Evolutionary conservation across 75 land plant genomes (phyloP).

Genomic region (Azolla pinnata): DNA sequence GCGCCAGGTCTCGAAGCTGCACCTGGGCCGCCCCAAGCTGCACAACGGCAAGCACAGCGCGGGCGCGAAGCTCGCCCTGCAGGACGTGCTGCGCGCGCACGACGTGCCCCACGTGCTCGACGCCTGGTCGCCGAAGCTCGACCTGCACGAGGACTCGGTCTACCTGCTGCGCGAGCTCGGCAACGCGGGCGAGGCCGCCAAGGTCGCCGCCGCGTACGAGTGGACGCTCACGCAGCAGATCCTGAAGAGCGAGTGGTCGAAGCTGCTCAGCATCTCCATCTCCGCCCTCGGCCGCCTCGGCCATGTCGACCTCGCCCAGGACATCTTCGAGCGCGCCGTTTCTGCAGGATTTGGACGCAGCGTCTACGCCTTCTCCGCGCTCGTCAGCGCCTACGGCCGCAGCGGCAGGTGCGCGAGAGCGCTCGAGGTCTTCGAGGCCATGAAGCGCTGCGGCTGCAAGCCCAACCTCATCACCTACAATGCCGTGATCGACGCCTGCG

Average conservation of each 20-base stretch:
- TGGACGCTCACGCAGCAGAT: constrained; percentile 53
- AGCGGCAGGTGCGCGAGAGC: constrained; percentile 65
- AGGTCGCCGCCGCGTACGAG: constrained; percentile 56
- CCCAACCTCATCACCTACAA: constrained; percentile 87
- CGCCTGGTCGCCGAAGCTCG: constrained; percentile 30
- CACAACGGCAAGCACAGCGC: constrained; percentile 20
- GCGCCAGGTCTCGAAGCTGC: constrained; percentile 72
- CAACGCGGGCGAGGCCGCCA: constrained; percentile 53
- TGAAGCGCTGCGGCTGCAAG: constrained; percentile 62
- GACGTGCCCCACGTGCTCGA: constrained; percentile 11
- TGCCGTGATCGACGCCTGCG: constrained; percentile 91
- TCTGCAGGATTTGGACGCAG: constrained; percentile 70
- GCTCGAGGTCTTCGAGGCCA: constrained; percentile 50
- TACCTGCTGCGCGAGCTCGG: constrained; percentile 80
- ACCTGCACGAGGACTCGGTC: constrained; percentile 58
- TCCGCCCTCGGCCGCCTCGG: constrained; percentile 78
- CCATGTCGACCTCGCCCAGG: constrained; percentile 57
- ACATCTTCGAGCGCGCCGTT: constrained; percentile 44
- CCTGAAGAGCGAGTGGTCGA: constrained; percentile 42
- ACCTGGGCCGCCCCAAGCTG: constrained; percentile 51
- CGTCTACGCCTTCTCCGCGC: constrained; percentile 73
- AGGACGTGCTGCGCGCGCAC: constrained; percentile 15
- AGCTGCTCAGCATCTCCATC: constrained; percentile 66
- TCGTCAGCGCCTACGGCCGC: constrained; percentile 81
- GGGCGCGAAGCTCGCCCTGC: constrained; percentile 26